phyloP scores from a whole-genome alignment of 306 rosid species.

The Trifolium subterraneum region DNA sequence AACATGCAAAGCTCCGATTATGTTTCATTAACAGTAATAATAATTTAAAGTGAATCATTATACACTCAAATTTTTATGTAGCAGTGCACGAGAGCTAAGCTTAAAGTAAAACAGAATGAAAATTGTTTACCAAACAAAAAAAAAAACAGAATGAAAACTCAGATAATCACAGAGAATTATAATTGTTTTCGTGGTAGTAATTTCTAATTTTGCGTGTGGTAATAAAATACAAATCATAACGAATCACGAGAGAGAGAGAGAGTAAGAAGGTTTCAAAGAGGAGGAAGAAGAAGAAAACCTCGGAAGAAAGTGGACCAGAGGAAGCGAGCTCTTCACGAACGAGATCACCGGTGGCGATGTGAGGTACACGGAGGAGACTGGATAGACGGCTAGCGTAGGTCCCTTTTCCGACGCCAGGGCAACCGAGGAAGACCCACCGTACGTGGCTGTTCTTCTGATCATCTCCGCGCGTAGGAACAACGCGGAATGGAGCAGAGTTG shows the following conservation, averaged over 20 bases:
- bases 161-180: too few relatives aligned
- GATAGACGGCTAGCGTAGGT: conserved; percentile 89
- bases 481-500: conserved; percentile 40
- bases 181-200: background rate
- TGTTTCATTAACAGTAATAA: too few relatives aligned
- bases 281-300: conserved; percentile 47
- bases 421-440: conserved; percentile 90
- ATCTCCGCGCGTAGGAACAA: conserved; percentile 44
- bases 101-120: background rate
- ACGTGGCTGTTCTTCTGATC: conserved; percentile 63
- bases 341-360: conserved; percentile 94
- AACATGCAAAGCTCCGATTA: background rate
- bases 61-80: background rate
- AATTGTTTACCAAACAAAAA: background rate
- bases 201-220: background rate
- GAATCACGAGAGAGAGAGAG: background rate
- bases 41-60: background rate
- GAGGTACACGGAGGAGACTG: conserved; percentile 81
- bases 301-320: conserved; percentile 71
- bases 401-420: conserved; percentile 96
- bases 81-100: background rate
- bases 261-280: background rate
- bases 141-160: too few relatives aligned
- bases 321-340: conserved; percentile 91
- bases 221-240: background rate